Evolutionary conservation across 2,329 filamentous ascomycete species (phyloP), one percentile per base, ranked within the genome.

Genomic region (Golovinomyces cichoracearum): DNA sequence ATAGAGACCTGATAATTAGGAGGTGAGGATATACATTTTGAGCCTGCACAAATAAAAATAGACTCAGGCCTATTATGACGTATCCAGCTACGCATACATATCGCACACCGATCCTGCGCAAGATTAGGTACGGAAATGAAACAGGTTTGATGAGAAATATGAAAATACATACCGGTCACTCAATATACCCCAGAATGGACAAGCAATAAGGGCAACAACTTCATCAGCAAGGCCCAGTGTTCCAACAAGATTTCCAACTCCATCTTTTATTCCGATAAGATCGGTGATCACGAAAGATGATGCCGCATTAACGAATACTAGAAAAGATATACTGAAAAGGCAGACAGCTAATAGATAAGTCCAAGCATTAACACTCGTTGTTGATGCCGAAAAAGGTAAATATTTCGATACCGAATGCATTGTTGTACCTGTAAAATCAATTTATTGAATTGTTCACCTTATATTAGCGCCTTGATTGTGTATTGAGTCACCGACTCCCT

Each of bases 11-110:
- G 49, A 82, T 85, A 38, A 94, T 66, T 49, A 95, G 66, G 55
- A 98, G 68, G 61, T 93, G 79, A 9, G 90, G 88, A 63, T 93
- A 94, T 7, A 94, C 75, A 63, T 86, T 84, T 55, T 68, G 71
- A 25, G 83, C 83, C 68, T 92, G 83, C 23, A 94, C 86, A 58
- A 93, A 83, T 13, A 85, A 62, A 42, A 80, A 72, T 51, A 98
- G 65, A 19, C 83, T 74, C 12, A 85, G 53, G 0, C 80, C 85
- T 49, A 95, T 80, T 55, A 94, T 73, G 22, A 71, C 64, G 61
- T 94, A 98, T 6, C 90, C 90, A 35, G 80, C 64, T 22, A 85
- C 80, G 54, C 74, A 74, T 21, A 80, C 76, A 65, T 71, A 71
- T 57, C 81, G 68, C 52, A 88, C 82, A 51, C 83, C 83, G 44